Evolutionary conservation across 129 eudicot genomes (phyloP).

Genomic region (Oenanthe sinensis): DNA sequence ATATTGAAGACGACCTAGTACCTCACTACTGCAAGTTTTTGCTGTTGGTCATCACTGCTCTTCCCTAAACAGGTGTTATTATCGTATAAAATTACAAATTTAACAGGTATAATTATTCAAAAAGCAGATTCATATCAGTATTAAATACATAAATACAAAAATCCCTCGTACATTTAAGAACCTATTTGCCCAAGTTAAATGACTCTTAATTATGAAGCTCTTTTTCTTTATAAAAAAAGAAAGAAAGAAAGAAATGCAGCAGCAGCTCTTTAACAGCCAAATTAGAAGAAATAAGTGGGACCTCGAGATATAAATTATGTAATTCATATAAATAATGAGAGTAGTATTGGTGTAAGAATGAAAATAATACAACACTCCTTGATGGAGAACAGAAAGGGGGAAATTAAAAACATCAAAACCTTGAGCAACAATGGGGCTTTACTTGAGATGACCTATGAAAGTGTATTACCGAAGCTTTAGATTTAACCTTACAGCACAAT

Average conservation of each 20-base stretch:
- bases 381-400: background rate
- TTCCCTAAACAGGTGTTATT: too few species aligned
- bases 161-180: background rate
- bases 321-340: background rate
- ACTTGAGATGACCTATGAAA: background rate
- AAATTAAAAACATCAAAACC: background rate
- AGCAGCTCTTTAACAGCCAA: too few species aligned
- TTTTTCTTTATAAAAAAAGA: too few species aligned
- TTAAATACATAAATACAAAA: too few species aligned
- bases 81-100: background rate
- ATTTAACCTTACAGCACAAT: background rate
- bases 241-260: too few species aligned
- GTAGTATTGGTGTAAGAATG: background rate
- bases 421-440: background rate
- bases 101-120: background rate
- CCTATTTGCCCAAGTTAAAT: background rate
- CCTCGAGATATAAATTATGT: background rate
- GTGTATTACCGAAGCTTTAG: background rate
- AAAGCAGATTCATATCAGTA: background rate
- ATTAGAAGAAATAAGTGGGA: background rate
- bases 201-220: too few species aligned
- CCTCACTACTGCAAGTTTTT: too few species aligned
- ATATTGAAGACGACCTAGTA: too few species aligned
- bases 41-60: too few species aligned
- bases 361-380: conserved; percentile 7